Base-by-base conservation (phyloP, 495 filamentous ascomycete genomes). In the Penicillium crystallinum region DNA sequence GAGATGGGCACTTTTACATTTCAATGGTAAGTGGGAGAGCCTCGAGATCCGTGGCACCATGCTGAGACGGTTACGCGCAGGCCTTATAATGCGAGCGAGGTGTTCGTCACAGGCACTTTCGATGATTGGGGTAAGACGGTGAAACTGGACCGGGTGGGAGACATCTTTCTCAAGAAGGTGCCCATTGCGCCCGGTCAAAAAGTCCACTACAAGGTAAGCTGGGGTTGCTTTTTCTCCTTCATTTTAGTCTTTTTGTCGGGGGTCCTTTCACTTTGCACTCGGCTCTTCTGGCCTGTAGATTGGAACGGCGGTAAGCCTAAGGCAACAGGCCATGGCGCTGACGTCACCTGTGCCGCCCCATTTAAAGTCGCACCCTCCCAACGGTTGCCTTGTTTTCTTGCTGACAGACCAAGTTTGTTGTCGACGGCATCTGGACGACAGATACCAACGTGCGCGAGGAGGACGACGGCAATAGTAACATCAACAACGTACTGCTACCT, bases 61-160 rank as follows among this genome's bases (percentile, higher is more conserved):
- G 63, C 69, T 72, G 61, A 70, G 55, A 47, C 59, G 56, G 58
- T 56, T 63, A 45, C 57, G 60, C 43, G 56, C 59, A 91, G 89
- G 89, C 80, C 83, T 56, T 82, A 90, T 63, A 63, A 77, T 55
- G 90, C 88, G 54, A 77, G 79, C 54, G 90, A 96, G 65, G 93
- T 98, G 57, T 91, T 86, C 67, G 93, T 98, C 52, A 96, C 91
- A 6, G 93, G 93, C 62, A 92, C 88, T 42, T 98, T 97, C 66
- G 92, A 98, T 69, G 81, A 90, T 73, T 98, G 93, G 93, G 76
- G 80, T 39, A 88, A 90, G 76, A 89, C 80, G 41, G 82, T 89
- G 60, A 82, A 84, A 74, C 78, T 98, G 43, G 84, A 90, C 39
- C 86, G 87, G 64, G 80, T 81, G 19, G 84, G 79, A 56, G 80